Evolutionary conservation across 164 flowering plant genomes (phyloP), one percentile per base, ranked within the genome.

Genomic region (Nymphaea thermarum): DNA sequence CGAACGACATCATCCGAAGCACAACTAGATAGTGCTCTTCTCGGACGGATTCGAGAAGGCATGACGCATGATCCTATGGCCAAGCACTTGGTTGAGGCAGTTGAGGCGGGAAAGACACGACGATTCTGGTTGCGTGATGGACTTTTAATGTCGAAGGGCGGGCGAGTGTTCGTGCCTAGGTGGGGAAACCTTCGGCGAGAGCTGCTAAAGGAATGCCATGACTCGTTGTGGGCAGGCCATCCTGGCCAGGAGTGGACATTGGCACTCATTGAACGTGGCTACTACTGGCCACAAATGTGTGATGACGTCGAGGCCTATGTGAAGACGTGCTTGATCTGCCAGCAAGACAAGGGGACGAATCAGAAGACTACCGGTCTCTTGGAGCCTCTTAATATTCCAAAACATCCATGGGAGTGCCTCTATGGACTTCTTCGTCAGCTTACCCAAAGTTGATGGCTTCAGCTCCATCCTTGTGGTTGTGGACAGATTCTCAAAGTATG

Each of bases 401-500:
- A 62, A 14, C 1, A 2, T 6, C 64, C 2, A 14, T 62, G 64
- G 36, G 25, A 62, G 25, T 14, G 7, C 18, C 7, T 62, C 64
- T 7, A 2, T 62, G 64, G 25, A 10, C 60, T 55, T 55, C 60
- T 1, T 55, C 60, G 10, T 55, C 8, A 25, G 1, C 25, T 62
- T 18, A 18, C 15, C 1, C 17, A 18, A 12, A 14, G 7, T 6
- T 12, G 36, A 18, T 1, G 15, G 15, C 36, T 25, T 11, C 64
- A 25, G 36, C n/a, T 12, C 17, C 64, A 62, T 62, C 64, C 1
- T 62, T 8, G 64, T 62, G 36, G 25, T 62, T 14, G 64, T 62
- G 64, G 64, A 62, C 36, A 62, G 25, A 62, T 62, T 62, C 15
- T 62, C 64, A 7, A 62, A 62, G 36, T 62, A 2, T 62, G 64